Percentiles rank a stretch among this genome's conserved stretches.
Conservation (phyloP, 2,329 filamentous ascomycete genomes). For the Verticillium longisporum region DNA sequence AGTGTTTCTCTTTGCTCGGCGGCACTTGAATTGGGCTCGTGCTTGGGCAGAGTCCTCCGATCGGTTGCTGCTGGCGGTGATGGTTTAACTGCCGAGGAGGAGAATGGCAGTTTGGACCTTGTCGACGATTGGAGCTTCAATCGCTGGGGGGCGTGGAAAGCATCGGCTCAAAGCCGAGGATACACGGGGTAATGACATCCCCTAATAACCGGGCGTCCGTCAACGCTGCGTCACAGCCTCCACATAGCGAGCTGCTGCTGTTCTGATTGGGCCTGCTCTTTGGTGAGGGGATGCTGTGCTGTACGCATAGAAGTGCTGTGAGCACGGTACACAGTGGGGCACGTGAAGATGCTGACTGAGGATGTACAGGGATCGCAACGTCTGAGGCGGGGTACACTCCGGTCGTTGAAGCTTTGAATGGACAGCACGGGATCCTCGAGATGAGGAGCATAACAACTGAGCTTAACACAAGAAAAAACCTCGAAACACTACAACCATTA, state of each 20-base stretch:
- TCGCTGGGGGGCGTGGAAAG: background rate
- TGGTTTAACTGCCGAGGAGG: background rate
- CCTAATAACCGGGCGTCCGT: background rate
- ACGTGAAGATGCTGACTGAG: no score
- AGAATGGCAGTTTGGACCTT: background rate
- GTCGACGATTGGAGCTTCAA: background rate
- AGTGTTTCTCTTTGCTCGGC: background rate
- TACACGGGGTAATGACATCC: slow-evolving; percentile 2
- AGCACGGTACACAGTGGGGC: no score
- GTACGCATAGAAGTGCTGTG: no score
- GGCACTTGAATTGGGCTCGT: background rate
- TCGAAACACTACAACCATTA: no score
- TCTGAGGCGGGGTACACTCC: no score
- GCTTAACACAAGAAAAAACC: no score
- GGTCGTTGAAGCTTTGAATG: no score
- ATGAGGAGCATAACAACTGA: no score
- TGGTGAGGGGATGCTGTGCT: no score
- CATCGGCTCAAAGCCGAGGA: slow-evolving; percentile 5
- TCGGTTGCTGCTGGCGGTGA: background rate
- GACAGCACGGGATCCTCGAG: no score
- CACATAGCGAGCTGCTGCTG: background rate
- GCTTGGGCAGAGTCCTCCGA: background rate
- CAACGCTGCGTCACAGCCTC: background rate
- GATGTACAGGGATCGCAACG: no score
- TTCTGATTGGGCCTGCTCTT: background rate